Percentiles rank a stretch among this genome's conserved stretches.
phyloP scores from a whole-genome alignment of 306 rosid species.

The Sicyos edulis region DNA sequence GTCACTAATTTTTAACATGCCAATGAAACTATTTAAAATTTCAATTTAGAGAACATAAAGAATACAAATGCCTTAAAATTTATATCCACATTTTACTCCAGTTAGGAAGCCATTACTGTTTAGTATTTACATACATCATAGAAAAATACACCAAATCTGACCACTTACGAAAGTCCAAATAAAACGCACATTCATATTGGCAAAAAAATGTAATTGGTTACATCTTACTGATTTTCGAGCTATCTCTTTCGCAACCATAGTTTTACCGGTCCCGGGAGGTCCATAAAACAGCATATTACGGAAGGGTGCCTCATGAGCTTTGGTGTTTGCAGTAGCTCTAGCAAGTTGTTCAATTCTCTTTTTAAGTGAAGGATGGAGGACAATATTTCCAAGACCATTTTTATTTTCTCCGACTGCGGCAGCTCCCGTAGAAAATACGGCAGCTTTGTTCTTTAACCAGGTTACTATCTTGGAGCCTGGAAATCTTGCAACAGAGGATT shows the following conservation, averaged over 20 bases:
- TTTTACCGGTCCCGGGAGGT: constrained; percentile 98
- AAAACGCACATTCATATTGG: background rate
- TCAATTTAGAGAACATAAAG: too few species aligned
- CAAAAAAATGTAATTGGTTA: background rate
- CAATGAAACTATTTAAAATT: background rate
- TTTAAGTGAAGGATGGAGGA: constrained; percentile 83
- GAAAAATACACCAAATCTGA: too few species aligned
- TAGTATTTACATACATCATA: too few species aligned
- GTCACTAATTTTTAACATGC: background rate
- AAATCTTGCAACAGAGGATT: constrained; percentile 81
- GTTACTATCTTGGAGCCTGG: constrained; percentile 71
- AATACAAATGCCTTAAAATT: background rate
- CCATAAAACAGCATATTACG: constrained; percentile 97
- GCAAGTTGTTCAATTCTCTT: constrained; percentile 91
- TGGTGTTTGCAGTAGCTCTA: constrained; percentile 86
- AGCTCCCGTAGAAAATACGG: constrained; percentile 40
- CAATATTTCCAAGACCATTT: constrained; percentile 58
- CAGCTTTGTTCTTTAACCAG: constrained; percentile 52
- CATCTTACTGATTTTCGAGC: constrained; percentile 78
- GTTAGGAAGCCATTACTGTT: background rate
- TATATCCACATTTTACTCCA: background rate
- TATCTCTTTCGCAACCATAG: constrained; percentile 98
- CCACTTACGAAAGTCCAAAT: background rate
- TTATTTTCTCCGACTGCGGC: constrained; percentile 37
- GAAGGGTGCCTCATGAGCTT: constrained; percentile 91